Conservation (phyloP, 2,329 filamentous ascomycete species). For the Paracamarosporium sp. region DNA sequence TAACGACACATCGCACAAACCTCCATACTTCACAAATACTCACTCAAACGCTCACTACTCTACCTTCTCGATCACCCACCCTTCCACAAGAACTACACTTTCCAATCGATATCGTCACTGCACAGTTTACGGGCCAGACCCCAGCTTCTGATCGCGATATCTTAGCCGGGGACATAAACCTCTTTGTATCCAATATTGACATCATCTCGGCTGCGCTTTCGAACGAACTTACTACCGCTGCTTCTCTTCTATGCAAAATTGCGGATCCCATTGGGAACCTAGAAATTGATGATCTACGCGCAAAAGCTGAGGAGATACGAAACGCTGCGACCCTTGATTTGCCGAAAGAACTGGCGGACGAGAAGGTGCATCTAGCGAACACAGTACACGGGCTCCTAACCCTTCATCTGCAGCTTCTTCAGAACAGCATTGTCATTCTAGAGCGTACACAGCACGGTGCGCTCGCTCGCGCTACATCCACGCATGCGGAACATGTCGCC, state of each 20-base stretch:
- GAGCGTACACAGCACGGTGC: slow-evolving; percentile 57
- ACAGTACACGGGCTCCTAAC: slow-evolving; percentile 40
- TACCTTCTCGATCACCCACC: slow-evolving; percentile 42
- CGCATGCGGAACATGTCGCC: slow-evolving; percentile 52
- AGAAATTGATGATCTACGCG: slow-evolving; percentile 15
- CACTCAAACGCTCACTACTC: slow-evolving; percentile 38
- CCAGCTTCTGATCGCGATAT: slow-evolving; percentile 46
- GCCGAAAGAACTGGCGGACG: slow-evolving; percentile 29
- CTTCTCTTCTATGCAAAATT: slow-evolving; percentile 42
- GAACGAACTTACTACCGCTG: slow-evolving; percentile 35
- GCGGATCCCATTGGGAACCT: slow-evolving; percentile 34
- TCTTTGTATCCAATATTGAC: slow-evolving; percentile 49
- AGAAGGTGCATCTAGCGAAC: slow-evolving; percentile 43
- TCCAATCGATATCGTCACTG: slow-evolving; percentile 50
- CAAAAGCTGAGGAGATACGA: slow-evolving; percentile 16
- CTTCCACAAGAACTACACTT: slow-evolving; percentile 53
- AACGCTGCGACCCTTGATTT: slow-evolving; percentile 21
- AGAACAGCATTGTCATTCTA: slow-evolving; percentile 49
- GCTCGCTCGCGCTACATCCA: slow-evolving; percentile 48
- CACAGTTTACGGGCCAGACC: slow-evolving; percentile 48
- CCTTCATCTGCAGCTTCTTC: slow-evolving; percentile 46
- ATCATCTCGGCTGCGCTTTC: slow-evolving; percentile 44
- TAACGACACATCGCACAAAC: slow-evolving; percentile 43
- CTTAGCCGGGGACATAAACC: slow-evolving; percentile 46
- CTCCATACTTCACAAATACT: slow-evolving; percentile 43